Evolutionary conservation across 768 basidiomycete genomes (phyloP), one percentile per base, ranked within the genome.

Genomic region (Mycena chlorophos): DNA sequence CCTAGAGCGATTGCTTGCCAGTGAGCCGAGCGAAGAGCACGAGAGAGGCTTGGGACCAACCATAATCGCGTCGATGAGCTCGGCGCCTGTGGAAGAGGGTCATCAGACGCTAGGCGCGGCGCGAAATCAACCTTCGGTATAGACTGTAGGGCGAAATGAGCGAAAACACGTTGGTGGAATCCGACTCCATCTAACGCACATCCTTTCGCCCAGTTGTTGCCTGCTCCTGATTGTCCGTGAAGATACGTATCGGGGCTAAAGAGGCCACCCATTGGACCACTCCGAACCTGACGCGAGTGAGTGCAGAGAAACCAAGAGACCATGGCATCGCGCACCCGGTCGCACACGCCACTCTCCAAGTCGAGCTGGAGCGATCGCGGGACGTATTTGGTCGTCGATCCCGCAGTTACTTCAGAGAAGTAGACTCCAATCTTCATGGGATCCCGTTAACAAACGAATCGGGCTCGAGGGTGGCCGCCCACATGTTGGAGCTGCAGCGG

Each of bases 131-230:
- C 93, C 91, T 75, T 95, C 94, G 2, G 93, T 96, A 66, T 95
- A 96, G 71, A 84, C 89, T 91, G 55, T 30, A 27, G 60, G 51
- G 47, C 47, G 54, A 48, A 57, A 50, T 68, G 51, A 72, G 60
- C 56, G 20, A 54, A 25, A 31, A 20, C 51, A 59, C 1, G 2
- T 45, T 46, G 30, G 54, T 19, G 54, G 16, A 23, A 23, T 45
- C n/a, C 38, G 31, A n/a, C n/a, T n/a, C n/a, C n/a, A n/a, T n/a
- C n/a, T n/a, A 38, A 75, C 87, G 73, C 63, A 91, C 90, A 91
- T 80, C 91, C 92, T 74, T 97, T 96, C 16, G 93, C 94, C 90
- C 92, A 97, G 60, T 95, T 96, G 65, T 98, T 97, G 17, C 94
- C 94, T 1, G 94, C 82, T n/a, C 81, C 80, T 1, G 71, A 69